Conservation (phyloP, 345 rosid species). For the Litchi chinensis region DNA sequence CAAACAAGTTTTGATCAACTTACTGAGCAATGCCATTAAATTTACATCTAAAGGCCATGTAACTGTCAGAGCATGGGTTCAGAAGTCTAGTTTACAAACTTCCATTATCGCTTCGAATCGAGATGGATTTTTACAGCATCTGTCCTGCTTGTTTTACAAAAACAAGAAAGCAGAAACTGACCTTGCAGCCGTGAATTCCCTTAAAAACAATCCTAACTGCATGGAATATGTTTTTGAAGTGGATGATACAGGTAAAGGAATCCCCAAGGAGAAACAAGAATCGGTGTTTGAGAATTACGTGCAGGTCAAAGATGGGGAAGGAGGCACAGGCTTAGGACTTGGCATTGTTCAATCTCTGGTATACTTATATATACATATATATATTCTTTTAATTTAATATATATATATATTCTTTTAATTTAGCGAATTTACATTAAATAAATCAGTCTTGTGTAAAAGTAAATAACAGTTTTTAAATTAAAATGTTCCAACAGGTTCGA, state of each 20-base stretch:
- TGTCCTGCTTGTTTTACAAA: constrained; percentile 28
- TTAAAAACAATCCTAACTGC: constrained; percentile 26
- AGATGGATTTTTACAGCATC: constrained; percentile 26
- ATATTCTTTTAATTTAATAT: too few species aligned
- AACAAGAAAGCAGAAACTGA: constrained; percentile 27
- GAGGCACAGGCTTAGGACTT: constrained; percentile 87
- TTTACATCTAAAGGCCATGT: constrained; percentile 71
- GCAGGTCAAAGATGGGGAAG: constrained; percentile 72
- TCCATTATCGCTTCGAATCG: constrained; percentile 33
- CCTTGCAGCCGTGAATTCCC: constrained; percentile 26
- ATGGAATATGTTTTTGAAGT: constrained; percentile 76
- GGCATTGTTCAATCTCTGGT: constrained; percentile 90
- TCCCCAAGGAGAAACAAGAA: constrained; percentile 61
- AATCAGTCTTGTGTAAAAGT: too few species aligned
- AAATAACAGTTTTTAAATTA: not conserved
- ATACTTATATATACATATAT: constrained; percentile 24
- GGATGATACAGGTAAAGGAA: constrained; percentile 83
- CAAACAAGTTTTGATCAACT: constrained; percentile 59
- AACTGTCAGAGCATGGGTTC: constrained; percentile 59
- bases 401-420: too few species aligned
- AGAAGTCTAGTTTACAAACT: constrained; percentile 43
- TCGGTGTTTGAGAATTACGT: constrained; percentile 78
- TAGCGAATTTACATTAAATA: too few species aligned
- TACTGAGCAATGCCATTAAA: constrained; percentile 81
- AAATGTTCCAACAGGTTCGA: constrained; percentile 49